phyloP scores from a whole-genome alignment of 768 basidiomycete genomes.

The Ephemerocybe angulata region DNA sequence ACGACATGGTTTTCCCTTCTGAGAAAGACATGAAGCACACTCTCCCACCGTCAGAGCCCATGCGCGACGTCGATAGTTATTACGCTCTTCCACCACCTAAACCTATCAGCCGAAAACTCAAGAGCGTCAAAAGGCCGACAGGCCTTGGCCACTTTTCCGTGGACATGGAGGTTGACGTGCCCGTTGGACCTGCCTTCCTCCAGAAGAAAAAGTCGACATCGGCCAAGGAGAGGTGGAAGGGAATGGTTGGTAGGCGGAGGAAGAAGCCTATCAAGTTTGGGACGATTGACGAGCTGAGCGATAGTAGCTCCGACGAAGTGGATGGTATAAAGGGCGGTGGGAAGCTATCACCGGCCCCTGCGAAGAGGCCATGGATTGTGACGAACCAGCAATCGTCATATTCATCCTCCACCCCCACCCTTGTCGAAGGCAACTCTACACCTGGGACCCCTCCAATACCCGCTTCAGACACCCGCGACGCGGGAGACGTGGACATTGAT shows the following conservation, averaged over 20 bases:
- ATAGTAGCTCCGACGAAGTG: constrained; percentile 13
- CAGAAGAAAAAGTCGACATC: constrained; percentile 26
- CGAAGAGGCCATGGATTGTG: background rate
- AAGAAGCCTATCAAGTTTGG: constrained; percentile 35
- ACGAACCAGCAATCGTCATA: constrained; percentile 13
- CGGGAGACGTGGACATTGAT: constrained; percentile 18
- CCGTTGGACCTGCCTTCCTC: constrained; percentile 13
- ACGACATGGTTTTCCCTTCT: constrained; percentile 10
- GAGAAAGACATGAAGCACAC: constrained; percentile 16
- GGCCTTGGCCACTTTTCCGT: constrained; percentile 11
- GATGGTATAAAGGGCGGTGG: too few relatives aligned
- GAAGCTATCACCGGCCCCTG: constrained; percentile 2
- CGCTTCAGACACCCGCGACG: background rate
- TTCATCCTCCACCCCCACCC: constrained; percentile 27
- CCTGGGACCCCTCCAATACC: background rate
- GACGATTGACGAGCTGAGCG: constrained; percentile 12
- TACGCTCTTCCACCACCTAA: background rate
- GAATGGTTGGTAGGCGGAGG: constrained; percentile 9
- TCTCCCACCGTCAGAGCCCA: constrained; percentile 13
- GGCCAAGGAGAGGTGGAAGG: constrained; percentile 7
- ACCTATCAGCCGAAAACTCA: background rate
- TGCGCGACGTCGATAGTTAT: constrained; percentile 4
- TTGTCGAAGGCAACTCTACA: constrained; percentile 19
- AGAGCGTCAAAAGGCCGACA: background rate
- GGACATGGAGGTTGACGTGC: constrained; percentile 7